Base-by-base conservation (phyloP, 768 basidiomycete genomes). In the Galerina marginata region DNA sequence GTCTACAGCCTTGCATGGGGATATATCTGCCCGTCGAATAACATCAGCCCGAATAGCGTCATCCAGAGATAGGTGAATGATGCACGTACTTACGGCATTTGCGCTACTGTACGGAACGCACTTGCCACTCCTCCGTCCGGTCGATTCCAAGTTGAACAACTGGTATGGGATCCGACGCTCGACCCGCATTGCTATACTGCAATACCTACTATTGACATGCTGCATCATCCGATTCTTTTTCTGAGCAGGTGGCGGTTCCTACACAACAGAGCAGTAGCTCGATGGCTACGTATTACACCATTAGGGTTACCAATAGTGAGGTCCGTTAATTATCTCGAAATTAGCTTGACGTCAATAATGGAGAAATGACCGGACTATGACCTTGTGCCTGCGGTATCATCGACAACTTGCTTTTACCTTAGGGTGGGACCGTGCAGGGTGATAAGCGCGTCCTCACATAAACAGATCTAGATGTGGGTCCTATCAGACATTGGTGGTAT, bases 1-100 rank as follows among this genome's bases (percentile, higher is more conserved):
- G 51, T 43, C 51, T 53, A 52, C 20, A 37, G 26, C 53, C 33
- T 53, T 44, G 50, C 58, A 60, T 58, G 62, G 59, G 49, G 63
- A 54, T 60, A 57, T 39, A 39, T 51, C 40, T 42, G 14, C 62
- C 58, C 60, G 58, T 58, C 55, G 55, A 60, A 52, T 61, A 54
- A 51, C 48, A 58, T 62, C 57, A 51, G 63, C 58, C 73, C 74
- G 72, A 74, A 71, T 67, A 72, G 67, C 63, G 59, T 47, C 37
- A 14, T 62, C 60, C 64, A 63, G 65, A 68, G 55, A 71, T 69
- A 65, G 65, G 53, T 48, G 61, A 59, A 67, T 62, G 61, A 67
- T 49, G 63, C 59, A 52, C 44, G 63, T 64, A 67, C 42, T 37
- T 53, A 67, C 67, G 56, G 63, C 65, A 69, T n/a, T 23, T 50